Evolutionary conservation across 1,284 basidiomycete species (phyloP).

Genomic region (Ganoderma boninense): DNA sequence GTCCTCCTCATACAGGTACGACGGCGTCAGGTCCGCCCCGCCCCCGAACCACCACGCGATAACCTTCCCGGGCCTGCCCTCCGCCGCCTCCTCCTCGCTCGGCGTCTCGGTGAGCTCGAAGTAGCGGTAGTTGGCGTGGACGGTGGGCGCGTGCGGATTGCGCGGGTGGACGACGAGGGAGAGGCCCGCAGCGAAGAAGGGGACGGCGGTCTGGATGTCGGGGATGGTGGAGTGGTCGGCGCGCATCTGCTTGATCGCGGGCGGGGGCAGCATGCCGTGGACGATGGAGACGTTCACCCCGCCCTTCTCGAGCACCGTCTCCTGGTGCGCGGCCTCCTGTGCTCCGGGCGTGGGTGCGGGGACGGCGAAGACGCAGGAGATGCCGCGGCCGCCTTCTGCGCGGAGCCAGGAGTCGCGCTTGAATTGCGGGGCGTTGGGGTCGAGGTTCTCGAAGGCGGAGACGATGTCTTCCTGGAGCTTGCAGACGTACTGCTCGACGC

Average conservation of each 20-base stretch:
- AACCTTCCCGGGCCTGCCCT: slow-evolving; percentile 51
- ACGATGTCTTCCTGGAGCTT: slow-evolving; percentile 88
- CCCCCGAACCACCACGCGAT: slow-evolving; percentile 99
- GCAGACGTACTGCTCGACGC: slow-evolving; percentile 84
- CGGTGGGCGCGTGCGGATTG: slow-evolving; percentile 92
- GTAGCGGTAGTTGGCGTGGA: slow-evolving; percentile 97
- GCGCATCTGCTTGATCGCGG: too few species aligned
- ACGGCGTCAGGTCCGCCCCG: slow-evolving; percentile 95
- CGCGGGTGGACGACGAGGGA: slow-evolving; percentile 89
- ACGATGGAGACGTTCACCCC: too few species aligned
- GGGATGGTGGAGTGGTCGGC: too few species aligned
- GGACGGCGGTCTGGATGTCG: too few species aligned
- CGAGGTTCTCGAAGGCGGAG: slow-evolving; percentile 79
- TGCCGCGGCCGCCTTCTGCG: too few species aligned
- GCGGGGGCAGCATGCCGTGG: too few species aligned
- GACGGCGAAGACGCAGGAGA: too few species aligned
- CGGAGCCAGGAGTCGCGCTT: slow-evolving; percentile 87
- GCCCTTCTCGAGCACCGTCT: too few species aligned
- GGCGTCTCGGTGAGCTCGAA: slow-evolving; percentile 85
- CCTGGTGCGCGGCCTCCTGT: too few species aligned
- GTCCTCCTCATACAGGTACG: slow-evolving; percentile 91
- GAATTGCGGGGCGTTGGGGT: slow-evolving; percentile 78
- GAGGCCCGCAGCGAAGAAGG: too few species aligned
- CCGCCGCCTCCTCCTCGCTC: slow-evolving; percentile 42
- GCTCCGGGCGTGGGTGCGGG: too few species aligned